Percentiles rank a stretch among this genome's conserved stretches.
Conservation (phyloP, 2,329 filamentous ascomycete species). For the Cordyceps farinosa region DNA sequence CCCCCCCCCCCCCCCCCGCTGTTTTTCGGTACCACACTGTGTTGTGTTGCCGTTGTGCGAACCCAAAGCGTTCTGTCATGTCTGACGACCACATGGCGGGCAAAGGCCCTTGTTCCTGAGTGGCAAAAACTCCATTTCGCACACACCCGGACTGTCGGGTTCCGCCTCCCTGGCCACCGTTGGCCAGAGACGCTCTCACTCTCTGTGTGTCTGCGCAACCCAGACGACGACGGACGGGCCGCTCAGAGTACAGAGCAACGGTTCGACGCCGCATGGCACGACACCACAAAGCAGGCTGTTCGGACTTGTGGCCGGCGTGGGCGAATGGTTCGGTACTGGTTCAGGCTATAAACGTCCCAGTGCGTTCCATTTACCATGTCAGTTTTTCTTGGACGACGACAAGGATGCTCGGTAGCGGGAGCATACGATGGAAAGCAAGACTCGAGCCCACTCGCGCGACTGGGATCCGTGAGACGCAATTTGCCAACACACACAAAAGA, state of each 20-base stretch:
- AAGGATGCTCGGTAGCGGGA: not conserved
- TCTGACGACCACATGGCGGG: not conserved
- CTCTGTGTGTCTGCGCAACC: not conserved
- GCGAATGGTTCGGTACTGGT: not conserved
- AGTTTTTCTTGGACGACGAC: not conserved
- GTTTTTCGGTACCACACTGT: not conserved
- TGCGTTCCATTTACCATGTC: not conserved
- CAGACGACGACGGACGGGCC: conserved; percentile 1
- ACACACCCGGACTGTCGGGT: not conserved
- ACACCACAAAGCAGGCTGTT: not conserved
- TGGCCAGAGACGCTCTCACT: not conserved
- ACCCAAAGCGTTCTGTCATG: not conserved
- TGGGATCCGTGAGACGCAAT: conserved; percentile 2
- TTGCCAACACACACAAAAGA: conserved; percentile 5
- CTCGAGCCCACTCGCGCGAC: not conserved
- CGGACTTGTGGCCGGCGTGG: not conserved
- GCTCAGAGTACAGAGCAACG: not conserved
- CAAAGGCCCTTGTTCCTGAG: not conserved
- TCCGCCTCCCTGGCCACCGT: not conserved
- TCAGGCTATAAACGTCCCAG: not conserved
- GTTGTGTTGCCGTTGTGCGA: not conserved
- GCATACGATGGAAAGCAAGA: not conserved
- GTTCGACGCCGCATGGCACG: not conserved
- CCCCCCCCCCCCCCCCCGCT: not conserved
- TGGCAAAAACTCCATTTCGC: not conserved